Conservation (phyloP, 768 basidiomycete species). For the Suillus sp. region DNA sequence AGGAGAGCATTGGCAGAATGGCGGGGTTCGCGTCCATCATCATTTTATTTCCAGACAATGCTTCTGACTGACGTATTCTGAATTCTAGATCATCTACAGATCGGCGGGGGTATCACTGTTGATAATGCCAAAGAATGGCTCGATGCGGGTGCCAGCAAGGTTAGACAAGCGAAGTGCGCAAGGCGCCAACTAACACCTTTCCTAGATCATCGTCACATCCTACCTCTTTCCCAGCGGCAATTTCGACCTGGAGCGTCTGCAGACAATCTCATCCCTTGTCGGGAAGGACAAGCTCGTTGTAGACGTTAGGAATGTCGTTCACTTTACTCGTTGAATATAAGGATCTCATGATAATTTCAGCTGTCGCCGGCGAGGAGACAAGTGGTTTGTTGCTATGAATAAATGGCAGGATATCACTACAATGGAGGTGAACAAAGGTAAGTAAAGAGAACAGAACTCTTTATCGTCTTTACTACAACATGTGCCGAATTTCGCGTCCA, state of each 20-base stretch:
- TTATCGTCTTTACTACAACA: background rate
- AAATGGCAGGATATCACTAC: conserved; percentile 98
- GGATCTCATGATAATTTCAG: conserved; percentile 41
- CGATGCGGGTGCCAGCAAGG: conserved; percentile 89
- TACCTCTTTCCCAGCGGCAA: conserved; percentile 85
- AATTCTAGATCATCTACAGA: conserved; percentile 70
- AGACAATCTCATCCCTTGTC: conserved; percentile 58
- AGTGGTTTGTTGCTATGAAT: conserved; percentile 97
- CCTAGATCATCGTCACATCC: conserved; percentile 95
- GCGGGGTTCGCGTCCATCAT: conserved; percentile 56
- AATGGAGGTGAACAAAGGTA: conserved; percentile 87
- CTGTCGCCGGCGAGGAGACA: conserved; percentile 73
- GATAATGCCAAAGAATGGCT: conserved; percentile 85
- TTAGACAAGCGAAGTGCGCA: conserved; percentile 24
- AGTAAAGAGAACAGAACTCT: conserved; percentile 13
- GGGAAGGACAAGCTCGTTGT: conserved; percentile 90
- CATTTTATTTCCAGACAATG: conserved; percentile 14
- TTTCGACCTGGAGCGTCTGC: conserved; percentile 76
- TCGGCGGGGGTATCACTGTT: conserved; percentile 91
- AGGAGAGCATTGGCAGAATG: conserved; percentile 79
- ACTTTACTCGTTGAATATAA: no score
- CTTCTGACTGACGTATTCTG: conserved; percentile 11
- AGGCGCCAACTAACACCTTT: conserved; percentile 12
- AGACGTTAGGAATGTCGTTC: conserved; percentile 76
- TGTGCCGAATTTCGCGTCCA: background rate